A percentile compares a stretch with the other conserved stretches of the same genome.
These are phyloP conservation scores for Cryoendolithus antarcticus DNA, from an alignment of 2,329 filamentous ascomycete species.

Conservation along the genomic window DNA sequence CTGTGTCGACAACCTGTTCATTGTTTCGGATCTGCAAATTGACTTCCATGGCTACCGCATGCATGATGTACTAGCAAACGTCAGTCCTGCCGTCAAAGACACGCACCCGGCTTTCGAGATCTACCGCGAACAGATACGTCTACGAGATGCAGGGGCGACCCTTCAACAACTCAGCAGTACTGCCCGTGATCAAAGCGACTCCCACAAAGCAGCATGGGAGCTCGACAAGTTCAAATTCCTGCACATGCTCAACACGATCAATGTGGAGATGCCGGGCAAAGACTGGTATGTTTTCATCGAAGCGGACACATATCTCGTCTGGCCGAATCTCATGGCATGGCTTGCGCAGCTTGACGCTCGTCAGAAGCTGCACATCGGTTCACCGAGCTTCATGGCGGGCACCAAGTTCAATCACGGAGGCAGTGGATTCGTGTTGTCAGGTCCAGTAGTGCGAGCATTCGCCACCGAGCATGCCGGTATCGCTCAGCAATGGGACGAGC, in stretches of 20 bases:
- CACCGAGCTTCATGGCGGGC: too few species aligned
- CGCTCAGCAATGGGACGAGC: slow-evolving; percentile 10
- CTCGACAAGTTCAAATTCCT: slow-evolving; percentile 30
- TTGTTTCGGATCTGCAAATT: slow-evolving; percentile 48
- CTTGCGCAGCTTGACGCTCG: slow-evolving; percentile 37
- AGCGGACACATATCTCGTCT: slow-evolving; percentile 45
- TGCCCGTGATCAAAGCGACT: slow-evolving; percentile 9
- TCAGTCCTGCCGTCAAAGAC: slow-evolving; percentile 18
- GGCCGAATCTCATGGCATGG: slow-evolving; percentile 42
- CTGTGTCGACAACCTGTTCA: slow-evolving; percentile 43
- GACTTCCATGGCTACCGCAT: slow-evolving; percentile 32
- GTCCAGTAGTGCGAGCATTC: slow-evolving; percentile 34
- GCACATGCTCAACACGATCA: slow-evolving; percentile 24
- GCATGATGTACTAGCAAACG: slow-evolving; percentile 25
- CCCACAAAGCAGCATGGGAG: slow-evolving; percentile 11
- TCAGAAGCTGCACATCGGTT: slow-evolving; percentile 11
- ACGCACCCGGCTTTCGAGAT: slow-evolving; percentile 24
- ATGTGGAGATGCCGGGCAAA: slow-evolving; percentile 30
- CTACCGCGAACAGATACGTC: slow-evolving; percentile 17
- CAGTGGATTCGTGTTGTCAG: slow-evolving; percentile 40
- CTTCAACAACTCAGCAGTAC: slow-evolving; percentile 19
- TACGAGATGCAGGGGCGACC: slow-evolving; percentile 20
- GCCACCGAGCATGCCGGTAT: slow-evolving; percentile 28
- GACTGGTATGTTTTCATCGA: slow-evolving; percentile 51
- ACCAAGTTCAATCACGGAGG: slow-evolving; percentile 39